A percentile compares a stretch with the other conserved stretches of the same genome.
These are phyloP conservation scores for Aristolochia contorta DNA, from an alignment of 164 flowering plant genomes.

Conservation along the genomic window DNA sequence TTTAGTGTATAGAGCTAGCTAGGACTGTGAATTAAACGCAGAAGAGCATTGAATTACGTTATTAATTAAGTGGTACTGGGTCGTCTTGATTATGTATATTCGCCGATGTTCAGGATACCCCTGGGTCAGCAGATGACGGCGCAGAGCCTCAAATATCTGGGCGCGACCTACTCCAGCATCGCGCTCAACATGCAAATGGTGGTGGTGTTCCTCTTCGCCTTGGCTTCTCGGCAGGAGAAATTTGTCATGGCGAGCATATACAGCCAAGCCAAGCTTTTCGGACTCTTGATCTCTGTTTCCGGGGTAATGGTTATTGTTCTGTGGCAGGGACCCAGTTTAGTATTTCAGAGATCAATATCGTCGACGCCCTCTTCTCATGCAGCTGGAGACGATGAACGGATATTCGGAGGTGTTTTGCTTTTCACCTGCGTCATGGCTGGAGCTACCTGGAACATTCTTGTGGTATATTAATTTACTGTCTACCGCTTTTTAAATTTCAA, in stretches of 20 bases:
- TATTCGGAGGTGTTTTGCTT: constrained; percentile 10
- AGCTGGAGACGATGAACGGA: neutral
- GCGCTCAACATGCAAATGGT: constrained; percentile 10
- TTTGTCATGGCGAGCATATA: constrained; percentile 7
- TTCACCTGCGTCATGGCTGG: constrained; percentile 5
- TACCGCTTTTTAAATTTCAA: too few relatives aligned
- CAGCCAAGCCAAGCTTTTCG: constrained; percentile 19
- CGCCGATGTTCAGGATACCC: constrained; percentile 8
- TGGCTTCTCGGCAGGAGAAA: constrained; percentile 14
- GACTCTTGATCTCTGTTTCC: constrained; percentile 7
- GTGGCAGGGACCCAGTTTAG: constrained; percentile 14
- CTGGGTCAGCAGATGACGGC: constrained; percentile 11
- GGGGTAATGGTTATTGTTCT: constrained; percentile 15
- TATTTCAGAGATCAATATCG: too few relatives aligned
- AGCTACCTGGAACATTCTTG: constrained; percentile 11
- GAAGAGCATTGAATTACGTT: too few relatives aligned
- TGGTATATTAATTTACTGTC: constrained; percentile 2
- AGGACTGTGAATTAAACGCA: too few relatives aligned
- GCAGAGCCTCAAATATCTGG: constrained; percentile 7
- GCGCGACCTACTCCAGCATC: constrained; percentile 11
- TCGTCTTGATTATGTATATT: too few relatives aligned
- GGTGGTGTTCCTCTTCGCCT: constrained; percentile 10
- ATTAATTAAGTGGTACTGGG: too few relatives aligned
- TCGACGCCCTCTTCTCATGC: too few relatives aligned
- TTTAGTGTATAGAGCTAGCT: too few relatives aligned